These are phyloP conservation scores for Coprinopsis cinerea DNA, from an alignment of 768 basidiomycete genomes.

Conservation along the genomic window DNA sequence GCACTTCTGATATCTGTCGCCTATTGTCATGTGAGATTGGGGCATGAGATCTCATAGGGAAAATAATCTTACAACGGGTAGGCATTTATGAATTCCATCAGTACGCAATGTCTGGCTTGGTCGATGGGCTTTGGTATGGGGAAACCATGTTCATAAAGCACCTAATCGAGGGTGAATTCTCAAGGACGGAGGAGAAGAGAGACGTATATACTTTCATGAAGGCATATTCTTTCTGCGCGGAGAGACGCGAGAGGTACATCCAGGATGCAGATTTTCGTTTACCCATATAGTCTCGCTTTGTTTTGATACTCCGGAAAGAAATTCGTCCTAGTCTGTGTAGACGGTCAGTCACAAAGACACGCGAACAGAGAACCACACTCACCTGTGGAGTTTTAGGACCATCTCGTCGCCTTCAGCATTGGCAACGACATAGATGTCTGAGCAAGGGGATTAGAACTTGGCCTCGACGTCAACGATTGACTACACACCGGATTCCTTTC, in stretches of 20 bases:
- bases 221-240: slow-evolving; percentile 96
- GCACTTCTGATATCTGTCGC: slow-evolving; percentile 80
- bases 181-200: not conserved
- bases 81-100: slow-evolving; percentile 95
- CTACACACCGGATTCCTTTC: slow-evolving; percentile 93
- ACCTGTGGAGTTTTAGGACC: slow-evolving; percentile 94
- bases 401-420: slow-evolving; percentile 79
- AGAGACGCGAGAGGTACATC: slow-evolving; percentile 98
- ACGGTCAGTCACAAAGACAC: slow-evolving; percentile 1
- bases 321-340: slow-evolving; percentile 81
- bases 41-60: slow-evolving; percentile 4
- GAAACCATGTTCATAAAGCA: slow-evolving; percentile 85
- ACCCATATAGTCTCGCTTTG: slow-evolving; percentile 93
- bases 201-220: slow-evolving; percentile 82
- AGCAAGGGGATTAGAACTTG: not conserved
- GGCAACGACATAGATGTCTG: slow-evolving; percentile 89
- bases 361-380: slow-evolving; percentile 12
- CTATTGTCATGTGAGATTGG: slow-evolving; percentile 30
- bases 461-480: slow-evolving; percentile 9
- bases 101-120: slow-evolving; percentile 88
- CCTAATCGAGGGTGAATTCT: slow-evolving; percentile 36
- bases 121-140: slow-evolving; percentile 93
- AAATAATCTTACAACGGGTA: slow-evolving; percentile 88
- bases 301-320: slow-evolving; percentile 94
- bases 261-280: slow-evolving; percentile 94